Evolutionary conservation across 768 basidiomycete species (phyloP), one percentile per base, ranked within the genome.

Genomic region (Hygrophorus pudorinus): DNA sequence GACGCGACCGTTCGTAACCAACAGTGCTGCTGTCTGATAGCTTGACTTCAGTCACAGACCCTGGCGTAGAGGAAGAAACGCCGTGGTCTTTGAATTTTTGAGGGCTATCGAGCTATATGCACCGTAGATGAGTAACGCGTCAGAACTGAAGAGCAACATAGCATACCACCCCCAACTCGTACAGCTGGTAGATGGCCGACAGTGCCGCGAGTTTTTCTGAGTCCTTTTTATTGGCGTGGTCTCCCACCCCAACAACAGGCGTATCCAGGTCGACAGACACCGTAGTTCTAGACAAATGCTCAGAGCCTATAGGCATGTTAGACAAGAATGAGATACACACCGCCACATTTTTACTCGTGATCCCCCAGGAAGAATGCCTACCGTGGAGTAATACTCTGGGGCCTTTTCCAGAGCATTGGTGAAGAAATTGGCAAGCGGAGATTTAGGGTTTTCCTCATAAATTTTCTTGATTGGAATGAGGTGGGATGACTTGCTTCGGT

Each of bases 161-260:
- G 72, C 85, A 47, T 59, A 92, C 89, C 38, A 87, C 54, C 20
- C 78, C 79, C 16, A 68, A 56, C 13, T 63, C 61, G 33, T 81
- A 71, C 14, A 93, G 57, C 54, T 92, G 86, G 56, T 83, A 75
- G 28, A 85, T 60, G 5, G 80, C 82, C 35, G 80, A 80, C 18
- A 90, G 62, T 1, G 82, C 81, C 5, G 88, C 86, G n/a, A 91
- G 65, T 57, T 73, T 72, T 51, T 83, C 76, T 0, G 90, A 80
- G 16, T 80, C 71, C 51, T 79, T 81, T 59, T 70, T 79, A 11
- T 62, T 66, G 3, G 58, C 9, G 37, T 68, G 63, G 59, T 88
- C 82, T 5, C 85, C 88, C 2, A 80, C 59, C 10, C 45, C 45
- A 21, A 46, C 16, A 13, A 46, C 27, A 38, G 31, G 17, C 5